Evolutionary conservation across 1,139 yeast genomes (phyloP), one percentile per base, ranked within the genome.

Genomic region (Taiozyma onychis): DNA sequence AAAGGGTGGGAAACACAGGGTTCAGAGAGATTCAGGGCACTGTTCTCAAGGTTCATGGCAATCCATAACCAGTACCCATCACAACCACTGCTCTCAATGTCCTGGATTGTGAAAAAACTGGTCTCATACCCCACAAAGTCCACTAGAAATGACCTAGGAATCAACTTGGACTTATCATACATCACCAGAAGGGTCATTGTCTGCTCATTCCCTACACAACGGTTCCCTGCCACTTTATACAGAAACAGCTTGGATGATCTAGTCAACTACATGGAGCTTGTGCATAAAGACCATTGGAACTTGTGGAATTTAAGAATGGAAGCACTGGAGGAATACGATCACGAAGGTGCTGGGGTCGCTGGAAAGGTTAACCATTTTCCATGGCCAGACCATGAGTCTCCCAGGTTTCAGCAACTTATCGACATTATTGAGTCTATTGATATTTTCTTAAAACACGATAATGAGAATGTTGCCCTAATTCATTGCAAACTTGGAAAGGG

Each of bases 401-500:
- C 96, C 0, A 77, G 90, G 0, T 75, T 91, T 49, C 58, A 65
- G 0, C 58, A 78, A 14, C 62, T 91, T 16, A 64, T 77, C 2
- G 57, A 61, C 2, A 65, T 78, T 3, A 72, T 83, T 0, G 60
- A 64, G 16, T 76, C 75, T 1, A 76, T 91, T 10, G 69, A 74
- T 46, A 56, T 59, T 1, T 84, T 66, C 55, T 61, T 85, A 34
- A 30, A 54, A 2, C 57, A 59, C 6, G 62, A 64, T 37, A 48
- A 63, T 0, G 52, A 64, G 0, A 76, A 78, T 54, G 82, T 83
- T 1, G 95, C 87, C 0, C 77, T 90, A 0, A 67, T 91, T 10
- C 98, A 93, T 63, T 93, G 98, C 63, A 84, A 87, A 60, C 90
- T 89, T 52, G 98, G 98, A 0, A 91, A 89, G 64, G 98, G 98